Evolutionary conservation across 495 filamentous ascomycete genomes (phyloP), one percentile per base, ranked within the genome.

Genomic region (Tuber borchii): DNA sequence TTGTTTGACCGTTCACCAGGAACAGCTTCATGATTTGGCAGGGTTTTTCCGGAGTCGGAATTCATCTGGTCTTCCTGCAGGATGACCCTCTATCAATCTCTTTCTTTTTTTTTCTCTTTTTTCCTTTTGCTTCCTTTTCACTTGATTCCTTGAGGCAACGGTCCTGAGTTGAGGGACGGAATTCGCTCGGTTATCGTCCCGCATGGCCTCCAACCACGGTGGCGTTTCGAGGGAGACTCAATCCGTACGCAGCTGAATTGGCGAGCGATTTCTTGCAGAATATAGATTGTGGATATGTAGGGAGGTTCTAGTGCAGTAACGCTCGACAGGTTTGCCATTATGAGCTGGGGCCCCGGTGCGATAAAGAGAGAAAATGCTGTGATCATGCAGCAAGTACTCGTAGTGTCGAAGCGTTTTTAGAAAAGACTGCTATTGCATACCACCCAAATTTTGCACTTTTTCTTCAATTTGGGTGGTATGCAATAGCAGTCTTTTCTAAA

Each of bases 1-100:
- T 71, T 43, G n/a, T 79, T 76, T 75, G 56, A 39, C 46, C 14
- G 74, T 71, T 51, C 46, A 46, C 73, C 73, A 73, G 76, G 78
- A 75, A 79, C 77, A 71, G 40, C 70, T 73, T 70, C 44, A 40
- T 71, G 44, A 40, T 44, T 71, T 70, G 42, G 42, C 77, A 56
- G 71, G 42, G 69, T 78, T 79, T 72, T 78, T 61, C 77, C 77
- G 72, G 75, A 70, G 44, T 26, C 26, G 26, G 56, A 65, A 65
- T 65, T 65, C 3, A 65, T 65, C 56, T 65, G 56, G 56, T 65
- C 56, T 34, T 34, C 56, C 56, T 65, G 26, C 26, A 34, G 56
- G 56, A 4, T 65, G 56, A 65, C 31, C 26, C 16, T 34, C 16
- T 65, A 26, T 61, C 17, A 2, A 34, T 31, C 1, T 43, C 10